Base-by-base conservation (phyloP, 129 eudicot genomes). In the Centrapalus pauciflorus region DNA sequence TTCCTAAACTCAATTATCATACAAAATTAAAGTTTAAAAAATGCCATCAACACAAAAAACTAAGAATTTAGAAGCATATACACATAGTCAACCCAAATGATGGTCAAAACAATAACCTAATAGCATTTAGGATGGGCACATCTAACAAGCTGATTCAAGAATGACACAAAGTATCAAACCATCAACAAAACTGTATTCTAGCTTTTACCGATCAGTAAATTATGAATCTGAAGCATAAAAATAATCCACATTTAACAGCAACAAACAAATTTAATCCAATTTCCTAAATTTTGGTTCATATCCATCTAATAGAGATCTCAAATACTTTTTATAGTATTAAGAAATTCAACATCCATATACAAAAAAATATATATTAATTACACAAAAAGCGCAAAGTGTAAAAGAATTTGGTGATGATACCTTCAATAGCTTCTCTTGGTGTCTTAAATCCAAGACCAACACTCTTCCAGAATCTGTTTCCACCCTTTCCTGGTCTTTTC, bases 401-500 rank as follows among this genome's bases (percentile, higher is more conserved):
- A 0, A 7, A 32, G 4, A 46, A 46, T 9, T 54, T 30, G 21
- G 34, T 27, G 38, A 30, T 0, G 0, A 50, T 65, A 83, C 88
- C 84, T 71, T 83, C 84, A 49, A 79, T 76, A 40, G 88, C 88
- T 55, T 83, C 88, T 74, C 88, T 60, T 1, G 88, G 88, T 4
- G 88, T 83, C 79, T 83, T 83, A 30, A 83, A 83, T 14, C 84
- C 84, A 10, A 83, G 80, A 33, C 88, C 88, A 56, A 83, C 30
- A 65, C 64, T 75, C 82, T 83, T 83, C 48, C 45, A 83, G 74
- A 75, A 83, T 28, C 88, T 70, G 71, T 79, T 83, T 11, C 88
- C 88, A 52, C 88, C 88, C 63, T 83, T 83, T 23, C 88, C 88
- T 7, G 88, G 84, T 27, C 88, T 79, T 71, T 83, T 83, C 3